phyloP scores from a whole-genome alignment of 1,284 basidiomycete genomes.

The Pseudozyma flocculosa region DNA sequence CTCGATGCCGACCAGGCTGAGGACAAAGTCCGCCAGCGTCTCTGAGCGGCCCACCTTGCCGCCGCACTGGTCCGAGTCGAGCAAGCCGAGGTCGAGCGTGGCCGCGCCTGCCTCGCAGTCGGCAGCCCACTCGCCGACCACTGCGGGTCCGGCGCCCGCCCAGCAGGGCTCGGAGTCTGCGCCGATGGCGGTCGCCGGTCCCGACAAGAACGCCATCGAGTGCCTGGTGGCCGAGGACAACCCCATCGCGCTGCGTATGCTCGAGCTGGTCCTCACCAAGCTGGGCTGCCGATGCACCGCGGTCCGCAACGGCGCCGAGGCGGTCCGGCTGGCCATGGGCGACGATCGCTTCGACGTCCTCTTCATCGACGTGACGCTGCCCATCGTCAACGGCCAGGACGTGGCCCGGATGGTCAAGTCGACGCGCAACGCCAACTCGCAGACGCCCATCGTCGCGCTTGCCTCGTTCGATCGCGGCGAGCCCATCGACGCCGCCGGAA shows the following conservation, averaged over 20 bases:
- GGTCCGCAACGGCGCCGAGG: slow-evolving; percentile 92
- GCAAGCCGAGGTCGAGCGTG: background rate
- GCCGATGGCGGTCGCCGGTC: slow-evolving; percentile 5
- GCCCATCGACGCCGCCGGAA: slow-evolving; percentile 41
- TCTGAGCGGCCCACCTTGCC: slow-evolving; percentile 28
- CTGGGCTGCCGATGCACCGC: slow-evolving; percentile 91
- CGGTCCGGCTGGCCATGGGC: slow-evolving; percentile 92
- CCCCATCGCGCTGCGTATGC: slow-evolving; percentile 66
- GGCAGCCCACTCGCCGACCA: slow-evolving; percentile 17
- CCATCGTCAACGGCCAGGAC: slow-evolving; percentile 86
- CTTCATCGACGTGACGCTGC: slow-evolving; percentile 86
- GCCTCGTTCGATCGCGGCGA: slow-evolving; percentile 55
- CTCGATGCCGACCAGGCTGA: slow-evolving; percentile 80
- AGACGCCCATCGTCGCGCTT: slow-evolving; percentile 86
- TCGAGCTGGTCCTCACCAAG: slow-evolving; percentile 86
- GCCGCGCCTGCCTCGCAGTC: slow-evolving; percentile 9
- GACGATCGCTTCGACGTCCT: slow-evolving; percentile 76
- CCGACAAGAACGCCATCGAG: slow-evolving; percentile 65
- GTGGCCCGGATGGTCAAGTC: slow-evolving; percentile 90
- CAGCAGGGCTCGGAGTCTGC: background rate
- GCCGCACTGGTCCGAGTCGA: slow-evolving; percentile 16
- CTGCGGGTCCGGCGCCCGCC: slow-evolving; percentile 5
- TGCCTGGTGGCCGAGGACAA: slow-evolving; percentile 96
- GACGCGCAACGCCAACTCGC: slow-evolving; percentile 85
- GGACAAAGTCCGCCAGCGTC: slow-evolving; percentile 72